Conservation (phyloP, 805 yeast genomes). For the Metschnikowia santaceciliae region DNA sequence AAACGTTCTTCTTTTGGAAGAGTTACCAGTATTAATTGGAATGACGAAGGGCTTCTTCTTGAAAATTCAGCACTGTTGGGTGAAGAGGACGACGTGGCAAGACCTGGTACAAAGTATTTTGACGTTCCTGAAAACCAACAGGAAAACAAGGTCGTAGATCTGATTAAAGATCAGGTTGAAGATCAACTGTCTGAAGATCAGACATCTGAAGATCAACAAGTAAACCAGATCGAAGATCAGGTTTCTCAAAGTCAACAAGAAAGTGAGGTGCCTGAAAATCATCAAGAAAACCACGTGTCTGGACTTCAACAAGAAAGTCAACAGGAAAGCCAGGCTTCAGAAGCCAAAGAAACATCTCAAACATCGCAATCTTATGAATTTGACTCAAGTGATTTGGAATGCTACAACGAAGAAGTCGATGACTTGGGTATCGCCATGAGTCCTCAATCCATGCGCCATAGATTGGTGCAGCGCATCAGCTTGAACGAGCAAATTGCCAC, state of each 20-base stretch:
- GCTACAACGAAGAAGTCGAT: conserved; percentile 38
- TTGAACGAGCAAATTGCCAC: conserved; percentile 17
- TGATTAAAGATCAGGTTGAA: too few relatives aligned
- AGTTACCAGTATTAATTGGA: conserved; percentile 42
- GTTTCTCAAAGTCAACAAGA: not conserved
- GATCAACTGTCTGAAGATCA: too few relatives aligned
- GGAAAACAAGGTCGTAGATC: too few relatives aligned
- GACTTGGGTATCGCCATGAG: conserved; percentile 42
- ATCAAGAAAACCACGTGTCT: not conserved
- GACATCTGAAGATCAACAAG: not conserved
- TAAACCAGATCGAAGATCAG: not conserved
- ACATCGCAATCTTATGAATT: conserved; percentile 9
- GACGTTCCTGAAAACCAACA: conserved; percentile 17
- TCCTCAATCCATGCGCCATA: conserved; percentile 29
- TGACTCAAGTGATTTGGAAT: conserved; percentile 32
- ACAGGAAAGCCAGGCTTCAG: not conserved
- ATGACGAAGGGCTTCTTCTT: conserved; percentile 31
- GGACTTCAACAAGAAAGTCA: not conserved
- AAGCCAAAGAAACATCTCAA: not conserved
- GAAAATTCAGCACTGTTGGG: conserved; percentile 23
- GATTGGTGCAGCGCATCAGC: conserved; percentile 22
- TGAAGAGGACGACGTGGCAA: conserved; percentile 1
- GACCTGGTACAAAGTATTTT: conserved; percentile 20
- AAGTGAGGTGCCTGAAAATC: not conserved
- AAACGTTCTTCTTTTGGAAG: conserved; percentile 14